Base-by-base conservation (phyloP, 2,329 filamentous ascomycete species). In the Cercospora sp. region DNA sequence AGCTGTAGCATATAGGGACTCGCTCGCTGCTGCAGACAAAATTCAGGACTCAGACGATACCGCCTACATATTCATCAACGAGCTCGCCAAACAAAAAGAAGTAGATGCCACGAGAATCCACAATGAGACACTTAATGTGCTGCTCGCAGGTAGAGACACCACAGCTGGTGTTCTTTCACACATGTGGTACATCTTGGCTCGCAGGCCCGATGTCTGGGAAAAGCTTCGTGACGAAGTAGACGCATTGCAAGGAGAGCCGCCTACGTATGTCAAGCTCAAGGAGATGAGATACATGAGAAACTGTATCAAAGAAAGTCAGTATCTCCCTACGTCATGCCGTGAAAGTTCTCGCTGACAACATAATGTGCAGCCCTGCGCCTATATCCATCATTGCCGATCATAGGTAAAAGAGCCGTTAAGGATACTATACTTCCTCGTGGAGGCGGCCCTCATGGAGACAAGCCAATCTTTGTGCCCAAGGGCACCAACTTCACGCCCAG, bases 331-430 rank as follows among this genome's bases (percentile, higher is more conserved):
- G 18, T 64, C 7, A 24, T 7, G 2, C 37, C 10, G 13, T 32
- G 53, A 34, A 26, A n/a, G 53, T 58, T 13, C n/a, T 34, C 16
- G 30, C 30, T 58, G 53, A 58, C 53, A 24, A 51, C 28, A 63
- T 32, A 30, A 8, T 10, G 9, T 24, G 13, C 32, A 74, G 71
- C 71, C 0, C 85, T 93, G 70, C 88, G 91, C 16, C 80, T 93
- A 16, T 93, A 93, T 78, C 91, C 91, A 1, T 84, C 86, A 10
- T 89, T 94, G 1, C 91, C 92, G 2, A 91, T 91, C 83, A 93
- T 93, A 78, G 85, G 92, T 58, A 89, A 91, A 69, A 81, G 88
- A 21, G 86, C 91, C 16, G 84, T 93, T n/a, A 84, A 83, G 65
- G 89, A 93, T 80, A 93, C 91, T 4, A 90, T 88, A 0, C 85